These are phyloP conservation scores for Stereocaulon alpinum DNA, from an alignment of 495 filamentous ascomycete genomes.

Conservation along the genomic window DNA sequence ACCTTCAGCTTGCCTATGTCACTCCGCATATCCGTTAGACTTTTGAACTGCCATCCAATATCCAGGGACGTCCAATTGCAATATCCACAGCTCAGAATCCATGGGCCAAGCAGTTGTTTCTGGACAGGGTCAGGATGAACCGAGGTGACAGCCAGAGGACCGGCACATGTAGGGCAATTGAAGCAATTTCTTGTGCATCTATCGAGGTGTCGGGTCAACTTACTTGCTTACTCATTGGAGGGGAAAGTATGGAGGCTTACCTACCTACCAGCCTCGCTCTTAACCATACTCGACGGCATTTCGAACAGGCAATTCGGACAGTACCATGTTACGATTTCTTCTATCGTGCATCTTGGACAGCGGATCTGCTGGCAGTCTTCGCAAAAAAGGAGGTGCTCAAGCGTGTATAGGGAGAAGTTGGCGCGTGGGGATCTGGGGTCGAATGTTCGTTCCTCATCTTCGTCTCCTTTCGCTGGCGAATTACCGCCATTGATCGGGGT, in stretches of 20 bases:
- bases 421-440: conserved; percentile 74
- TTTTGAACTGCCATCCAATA: conserved; percentile 83
- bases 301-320: conserved; percentile 97
- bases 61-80: conserved; percentile 88
- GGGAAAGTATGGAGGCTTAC: conserved; percentile 19
- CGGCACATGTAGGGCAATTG: conserved; percentile 83
- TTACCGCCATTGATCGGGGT: conserved; percentile 1
- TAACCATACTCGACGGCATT: conserved; percentile 79
- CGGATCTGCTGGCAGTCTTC: conserved; percentile 94
- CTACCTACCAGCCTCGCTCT: conserved; percentile 86
- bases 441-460: conserved; percentile 71
- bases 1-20: conserved; percentile 50
- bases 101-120: conserved; percentile 47
- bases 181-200: conserved; percentile 94
- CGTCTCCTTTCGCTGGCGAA: conserved; percentile 37
- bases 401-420: conserved; percentile 80
- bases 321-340: conserved; percentile 88
- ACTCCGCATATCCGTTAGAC: conserved; percentile 69
- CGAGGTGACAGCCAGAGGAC: conserved; percentile 62
- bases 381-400: conserved; percentile 92
- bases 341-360: conserved; percentile 80
- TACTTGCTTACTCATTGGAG: neutral
- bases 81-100: conserved; percentile 73
- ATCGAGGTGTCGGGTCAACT: neutral
- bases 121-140: conserved; percentile 47